Percentiles rank a stretch among this genome's conserved stretches.
phyloP scores from a whole-genome alignment of 2,329 filamentous ascomycete species.

The Tolypocladium amazonense region DNA sequence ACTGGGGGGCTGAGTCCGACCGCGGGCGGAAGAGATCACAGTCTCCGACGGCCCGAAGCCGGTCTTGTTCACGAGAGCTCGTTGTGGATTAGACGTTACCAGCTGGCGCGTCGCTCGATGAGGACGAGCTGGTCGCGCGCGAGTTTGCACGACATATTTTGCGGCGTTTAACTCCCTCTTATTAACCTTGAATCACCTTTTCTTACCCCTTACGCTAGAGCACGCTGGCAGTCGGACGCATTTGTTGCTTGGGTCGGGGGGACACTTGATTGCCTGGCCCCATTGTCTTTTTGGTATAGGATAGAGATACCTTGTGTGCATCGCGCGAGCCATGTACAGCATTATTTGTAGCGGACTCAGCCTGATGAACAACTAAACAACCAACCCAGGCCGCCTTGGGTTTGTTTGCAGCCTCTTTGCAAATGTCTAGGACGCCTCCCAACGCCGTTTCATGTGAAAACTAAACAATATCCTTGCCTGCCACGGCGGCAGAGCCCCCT shows the following conservation, averaged over 20 bases:
- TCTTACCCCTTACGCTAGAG: no score
- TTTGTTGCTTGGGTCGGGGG: background rate
- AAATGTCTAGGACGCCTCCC: background rate
- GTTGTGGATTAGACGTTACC: background rate
- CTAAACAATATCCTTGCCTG: background rate
- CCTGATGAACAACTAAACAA: background rate
- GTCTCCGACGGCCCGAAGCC: background rate
- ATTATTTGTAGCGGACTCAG: background rate
- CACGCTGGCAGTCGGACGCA: background rate
- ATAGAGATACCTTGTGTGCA: background rate
- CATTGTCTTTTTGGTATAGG: background rate
- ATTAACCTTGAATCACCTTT: background rate
- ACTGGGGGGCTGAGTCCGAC: background rate
- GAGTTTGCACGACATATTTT: background rate
- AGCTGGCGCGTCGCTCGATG: background rate
- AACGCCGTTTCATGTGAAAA: background rate
- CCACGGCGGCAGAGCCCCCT: background rate
- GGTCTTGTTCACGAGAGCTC: background rate
- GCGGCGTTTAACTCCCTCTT: constrained; percentile 1
- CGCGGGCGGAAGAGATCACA: background rate
- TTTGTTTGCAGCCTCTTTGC: background rate
- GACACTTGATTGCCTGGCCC: background rate
- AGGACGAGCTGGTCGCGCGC: background rate
- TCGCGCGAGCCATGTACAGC: background rate
- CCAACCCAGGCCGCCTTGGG: background rate